Base-by-base conservation (phyloP, 2,329 filamentous ascomycete genomes). In the Nothomitra cinnamomea region DNA sequence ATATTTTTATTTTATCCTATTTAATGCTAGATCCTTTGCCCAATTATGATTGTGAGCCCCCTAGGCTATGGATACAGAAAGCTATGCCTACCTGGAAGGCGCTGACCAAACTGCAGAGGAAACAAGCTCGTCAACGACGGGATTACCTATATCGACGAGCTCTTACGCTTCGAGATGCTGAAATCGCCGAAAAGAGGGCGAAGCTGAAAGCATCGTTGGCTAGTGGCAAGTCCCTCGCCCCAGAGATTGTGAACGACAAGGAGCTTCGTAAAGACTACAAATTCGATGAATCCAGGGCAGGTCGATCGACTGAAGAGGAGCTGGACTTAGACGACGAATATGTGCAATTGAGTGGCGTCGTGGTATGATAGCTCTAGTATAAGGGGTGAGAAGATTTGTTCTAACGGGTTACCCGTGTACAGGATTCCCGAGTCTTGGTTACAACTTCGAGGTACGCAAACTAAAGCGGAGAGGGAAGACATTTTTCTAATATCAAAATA, bases 111-210 rank as follows among this genome's bases (percentile, higher is more conserved):
- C 21, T 42, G 10, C 19, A 78, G 70, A 78, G 83, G 62, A 78
- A 82, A 74, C 83, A 87, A 75, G 82, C 83, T 57, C 80, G 85
- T 60, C 80, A 89, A 67, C 76, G 87, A 61, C 77, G 85, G 61
- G 87, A 94, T 65, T 94, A 96, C 67, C 80, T 98, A 61, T 94
- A 95, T 68, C 81, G 90, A 56, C 83, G 86, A 63, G 90, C 92
- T 38, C 76, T 95, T 55, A 82, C 87, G 21, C 78, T 95, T 43
- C 82, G 85, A 60, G 87, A 95, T 70, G 90, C 90, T 57, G 90
- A 95, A 63, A 94, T 94, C 59, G 85, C 85, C 55, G 87, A 94
- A 66, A 95, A 95, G 67, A 77, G 90, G 61, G 84, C 89, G 40
- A 86, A 94, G 65, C 72, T 98, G 53, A 85, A 89, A 65, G 80